Percentiles rank a stretch among this genome's conserved stretches.
Conservation (phyloP, 176 grass and related monocot genomes). For the Pontederia crassipes region DNA sequence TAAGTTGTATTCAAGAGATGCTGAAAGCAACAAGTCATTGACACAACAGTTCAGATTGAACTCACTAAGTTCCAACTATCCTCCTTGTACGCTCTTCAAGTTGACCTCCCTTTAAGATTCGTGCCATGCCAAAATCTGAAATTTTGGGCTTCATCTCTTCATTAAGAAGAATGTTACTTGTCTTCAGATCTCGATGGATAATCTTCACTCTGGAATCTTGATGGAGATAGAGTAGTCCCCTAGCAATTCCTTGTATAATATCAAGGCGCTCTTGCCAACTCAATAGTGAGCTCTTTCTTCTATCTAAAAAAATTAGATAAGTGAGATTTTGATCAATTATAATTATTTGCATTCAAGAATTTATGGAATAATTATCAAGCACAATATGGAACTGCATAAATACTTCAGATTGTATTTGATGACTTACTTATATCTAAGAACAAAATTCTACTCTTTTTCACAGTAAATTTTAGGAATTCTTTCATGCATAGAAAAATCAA, state of each 20-base stretch:
- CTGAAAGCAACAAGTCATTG: neutral
- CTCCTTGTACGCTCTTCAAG: slow-evolving; percentile 24
- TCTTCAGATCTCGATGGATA: slow-evolving; percentile 51
- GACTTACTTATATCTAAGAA: too few relatives aligned
- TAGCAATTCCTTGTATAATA: slow-evolving; percentile 41
- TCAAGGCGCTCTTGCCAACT: slow-evolving; percentile 39
- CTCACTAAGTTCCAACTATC: slow-evolving; percentile 44
- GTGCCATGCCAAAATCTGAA: slow-evolving; percentile 52
- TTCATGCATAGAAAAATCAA: too few relatives aligned
- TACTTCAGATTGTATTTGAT: too few relatives aligned
- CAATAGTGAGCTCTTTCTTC: slow-evolving; percentile 8
- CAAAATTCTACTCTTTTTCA: too few relatives aligned
- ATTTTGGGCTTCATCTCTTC: slow-evolving; percentile 56
- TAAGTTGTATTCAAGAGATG: neutral
- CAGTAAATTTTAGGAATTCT: too few relatives aligned
- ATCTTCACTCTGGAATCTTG: slow-evolving; percentile 51
- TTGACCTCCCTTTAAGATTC: slow-evolving; percentile 22
- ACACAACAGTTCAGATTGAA: neutral
- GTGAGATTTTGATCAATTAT: too few relatives aligned
- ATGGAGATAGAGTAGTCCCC: slow-evolving; percentile 56
- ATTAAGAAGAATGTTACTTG: slow-evolving; percentile 55
- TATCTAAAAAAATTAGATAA: slow-evolving; percentile 15
- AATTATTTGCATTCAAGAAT: too few relatives aligned
- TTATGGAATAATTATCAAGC: neutral
- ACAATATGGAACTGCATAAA: neutral